Percentiles rank a stretch among this genome's conserved stretches.
phyloP scores from a whole-genome alignment of 2,329 filamentous ascomycete species.

The Hypoxylon sp. region DNA sequence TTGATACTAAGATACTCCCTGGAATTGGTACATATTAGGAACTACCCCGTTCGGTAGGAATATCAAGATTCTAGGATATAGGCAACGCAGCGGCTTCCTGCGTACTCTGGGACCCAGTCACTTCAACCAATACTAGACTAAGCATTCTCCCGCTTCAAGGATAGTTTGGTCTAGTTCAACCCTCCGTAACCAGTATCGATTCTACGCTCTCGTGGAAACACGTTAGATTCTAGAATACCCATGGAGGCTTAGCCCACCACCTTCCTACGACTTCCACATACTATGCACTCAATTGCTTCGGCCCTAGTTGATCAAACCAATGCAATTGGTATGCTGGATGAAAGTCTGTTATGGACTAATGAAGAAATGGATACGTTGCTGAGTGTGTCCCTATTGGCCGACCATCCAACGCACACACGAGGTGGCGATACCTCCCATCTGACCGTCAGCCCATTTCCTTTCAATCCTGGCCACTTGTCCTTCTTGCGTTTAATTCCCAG shows the following conservation, averaged over 20 bases:
- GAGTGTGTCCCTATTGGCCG: not conserved
- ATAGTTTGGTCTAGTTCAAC: not conserved
- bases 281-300: not conserved
- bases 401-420: not conserved
- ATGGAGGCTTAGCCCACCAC: not conserved
- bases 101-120: too few species aligned
- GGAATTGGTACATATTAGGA: too few species aligned
- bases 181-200: not conserved
- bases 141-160: too few species aligned
- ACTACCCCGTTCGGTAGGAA: too few species aligned
- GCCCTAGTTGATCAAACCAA: not conserved
- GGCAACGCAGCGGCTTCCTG: too few species aligned
- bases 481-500: not conserved
- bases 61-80: too few species aligned
- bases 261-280: not conserved
- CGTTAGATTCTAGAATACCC: not conserved
- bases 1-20: too few species aligned
- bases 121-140: too few species aligned
- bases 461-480: constrained; percentile 7
- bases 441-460: not conserved
- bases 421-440: constrained; percentile 7
- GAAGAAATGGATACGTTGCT: not conserved
- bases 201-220: not conserved
- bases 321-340: not conserved
- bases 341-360: not conserved